phyloP scores from a whole-genome alignment of 1,139 yeast genomes.

The Saccharomyces hybrid region DNA sequence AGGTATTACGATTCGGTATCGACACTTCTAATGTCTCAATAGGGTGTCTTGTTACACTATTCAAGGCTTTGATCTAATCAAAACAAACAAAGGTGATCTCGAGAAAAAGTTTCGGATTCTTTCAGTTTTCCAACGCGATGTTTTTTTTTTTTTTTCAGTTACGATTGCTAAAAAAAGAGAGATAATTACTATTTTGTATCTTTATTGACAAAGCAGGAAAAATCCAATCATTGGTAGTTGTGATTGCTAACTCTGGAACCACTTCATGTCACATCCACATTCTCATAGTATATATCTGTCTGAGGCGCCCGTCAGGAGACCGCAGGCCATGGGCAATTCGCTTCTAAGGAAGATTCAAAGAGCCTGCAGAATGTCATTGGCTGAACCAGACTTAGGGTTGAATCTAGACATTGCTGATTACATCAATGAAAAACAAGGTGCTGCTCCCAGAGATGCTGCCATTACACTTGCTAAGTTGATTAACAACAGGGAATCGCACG shows the following conservation, averaged over 20 bases:
- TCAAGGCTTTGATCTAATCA: background rate
- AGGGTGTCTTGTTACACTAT: background rate
- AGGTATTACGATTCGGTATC: background rate
- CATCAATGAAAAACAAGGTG: conserved; percentile 84
- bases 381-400: conserved; percentile 79
- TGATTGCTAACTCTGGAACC: background rate
- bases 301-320: conserved; percentile 22
- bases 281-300: conserved; percentile 22
- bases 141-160: background rate
- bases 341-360: conserved; percentile 62
- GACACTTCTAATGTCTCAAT: background rate
- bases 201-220: background rate
- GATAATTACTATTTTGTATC: background rate
- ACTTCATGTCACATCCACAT: background rate
- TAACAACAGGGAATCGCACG: conserved; percentile 73
- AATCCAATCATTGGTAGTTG: background rate
- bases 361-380: conserved; percentile 75
- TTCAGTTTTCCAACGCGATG: background rate
- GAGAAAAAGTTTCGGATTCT: background rate
- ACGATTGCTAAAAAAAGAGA: background rate
- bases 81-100: conserved; percentile 1
- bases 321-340: conserved; percentile 19
- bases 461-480: conserved; percentile 73
- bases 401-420: conserved; percentile 88
- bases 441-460: conserved; percentile 86